phyloP scores from a whole-genome alignment of 2,329 filamentous ascomycete genomes.

The Alternaria ethzedia region DNA sequence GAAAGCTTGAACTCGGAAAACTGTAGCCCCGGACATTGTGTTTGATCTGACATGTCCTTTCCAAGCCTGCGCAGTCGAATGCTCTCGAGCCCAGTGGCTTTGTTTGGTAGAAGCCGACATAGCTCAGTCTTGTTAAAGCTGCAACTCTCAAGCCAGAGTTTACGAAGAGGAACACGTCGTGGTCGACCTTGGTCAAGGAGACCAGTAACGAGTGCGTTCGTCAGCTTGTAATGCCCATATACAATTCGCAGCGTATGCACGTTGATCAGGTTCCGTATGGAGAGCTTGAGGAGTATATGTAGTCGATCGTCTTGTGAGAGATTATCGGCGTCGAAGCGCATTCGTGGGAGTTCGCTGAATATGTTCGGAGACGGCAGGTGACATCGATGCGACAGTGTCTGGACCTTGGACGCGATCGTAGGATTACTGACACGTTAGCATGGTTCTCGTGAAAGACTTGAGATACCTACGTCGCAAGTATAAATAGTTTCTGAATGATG shows the following conservation, averaged over 20 bases:
- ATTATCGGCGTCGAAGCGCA: constrained; percentile 48
- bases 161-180: constrained; percentile 41
- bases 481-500: constrained; percentile 51
- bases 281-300: constrained; percentile 47
- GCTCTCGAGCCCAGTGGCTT: constrained; percentile 48
- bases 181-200: constrained; percentile 46
- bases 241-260: constrained; percentile 54
- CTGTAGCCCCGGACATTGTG: constrained; percentile 22
- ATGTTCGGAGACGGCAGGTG: constrained; percentile 55
- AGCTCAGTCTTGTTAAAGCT: constrained; percentile 34
- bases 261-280: constrained; percentile 50
- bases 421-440: constrained; percentile 44
- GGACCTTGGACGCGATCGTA: constrained; percentile 51
- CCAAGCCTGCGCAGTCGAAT: constrained; percentile 51
- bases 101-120: constrained; percentile 19
- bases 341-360: constrained; percentile 51
- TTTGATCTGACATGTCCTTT: constrained; percentile 24
- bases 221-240: constrained; percentile 52
- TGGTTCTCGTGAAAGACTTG: background rate
- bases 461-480: constrained; percentile 47
- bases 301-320: constrained; percentile 51
- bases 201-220: constrained; percentile 48
- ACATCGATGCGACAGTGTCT: constrained; percentile 54
- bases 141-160: constrained; percentile 56
- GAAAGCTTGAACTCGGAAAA: constrained; percentile 34